These are phyloP conservation scores for Biscogniauxia marginata DNA, from an alignment of 2,329 filamentous ascomycete species.

Conservation along the genomic window DNA sequence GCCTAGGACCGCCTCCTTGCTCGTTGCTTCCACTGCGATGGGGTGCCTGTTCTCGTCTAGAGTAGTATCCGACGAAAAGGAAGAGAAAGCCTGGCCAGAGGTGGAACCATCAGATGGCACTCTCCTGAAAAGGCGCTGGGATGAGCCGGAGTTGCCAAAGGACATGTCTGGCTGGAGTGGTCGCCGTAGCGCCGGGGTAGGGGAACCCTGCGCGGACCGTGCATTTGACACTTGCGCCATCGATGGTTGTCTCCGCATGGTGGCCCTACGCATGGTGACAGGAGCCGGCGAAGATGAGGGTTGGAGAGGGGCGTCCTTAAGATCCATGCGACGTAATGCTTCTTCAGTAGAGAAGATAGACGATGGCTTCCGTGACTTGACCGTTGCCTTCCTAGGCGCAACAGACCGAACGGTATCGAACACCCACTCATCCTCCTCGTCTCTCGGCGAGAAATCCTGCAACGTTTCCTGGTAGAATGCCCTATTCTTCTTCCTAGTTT, in stretches of 20 bases:
- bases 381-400: conserved; percentile 53
- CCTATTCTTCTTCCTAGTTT: conserved; percentile 65
- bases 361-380: conserved; percentile 55
- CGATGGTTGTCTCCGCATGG: conserved; percentile 49
- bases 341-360: conserved; percentile 60
- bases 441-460: conserved; percentile 63
- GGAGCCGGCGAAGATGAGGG: conserved; percentile 48
- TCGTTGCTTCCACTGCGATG: conserved; percentile 54
- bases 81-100: conserved; percentile 38
- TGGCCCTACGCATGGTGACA: conserved; percentile 60
- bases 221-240: conserved; percentile 36
- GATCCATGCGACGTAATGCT: conserved; percentile 57
- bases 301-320: conserved; percentile 60
- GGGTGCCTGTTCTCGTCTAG: conserved; percentile 66
- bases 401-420: conserved; percentile 90
- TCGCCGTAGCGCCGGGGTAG: conserved; percentile 57
- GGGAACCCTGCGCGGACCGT: conserved; percentile 41
- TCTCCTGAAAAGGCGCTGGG: conserved; percentile 85
- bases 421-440: conserved; percentile 84
- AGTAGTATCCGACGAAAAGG: conserved; percentile 41
- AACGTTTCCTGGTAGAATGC: conserved; percentile 95
- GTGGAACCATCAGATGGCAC: conserved; percentile 69
- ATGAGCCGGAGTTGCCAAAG: conserved; percentile 91
- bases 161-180: conserved; percentile 87
- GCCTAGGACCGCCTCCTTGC: conserved; percentile 82